Base-by-base conservation (phyloP, 1,139 yeast species). In the Protomyces arabidopsidicola region DNA sequence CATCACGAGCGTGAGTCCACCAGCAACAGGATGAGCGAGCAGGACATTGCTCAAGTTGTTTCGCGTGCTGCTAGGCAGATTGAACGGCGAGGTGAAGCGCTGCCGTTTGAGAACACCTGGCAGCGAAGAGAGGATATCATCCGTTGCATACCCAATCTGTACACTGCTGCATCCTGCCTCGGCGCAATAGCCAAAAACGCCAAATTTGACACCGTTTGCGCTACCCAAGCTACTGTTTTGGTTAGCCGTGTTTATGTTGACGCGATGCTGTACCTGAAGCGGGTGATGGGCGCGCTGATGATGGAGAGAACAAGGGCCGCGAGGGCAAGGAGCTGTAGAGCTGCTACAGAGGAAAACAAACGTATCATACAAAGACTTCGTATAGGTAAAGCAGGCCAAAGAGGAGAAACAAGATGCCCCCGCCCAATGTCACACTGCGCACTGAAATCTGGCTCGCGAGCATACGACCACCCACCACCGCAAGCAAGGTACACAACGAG, bases 401-500 rank as follows among this genome's bases (percentile, higher is more conserved):
- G 52, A 90, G 74, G 69, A 90, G 82, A 76, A 93, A 93, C 22
- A 96, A 91, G 65, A 80, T 75, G 8, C 97, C 88, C 53, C 99
- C 98, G 59, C 95, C 91, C 65, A 93, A 78, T 1, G 98, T 90
- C 68, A 93, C 93, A 55, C 87, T 89, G 77, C 96, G 85, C 88
- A 93, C 84, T 67, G 96, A 87, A 68, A 93, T 90, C 75, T 85
- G 87, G 62, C 90, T 83, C 53, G 98, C 98, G 68, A 95, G 79
- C 66, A 89, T 80, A 76, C 87, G 87, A 39, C 99, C 99, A 54
- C 98, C 98, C 66, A 89, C 67, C 63, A 95, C 96, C n/a, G 98
- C 98, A 66, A 90, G 83, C 55, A 84, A 84, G 0, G 98, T 89
- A 77, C 98, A 93, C n/a, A 88, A 65, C 10, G 87, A 85, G 75